Evolutionary conservation across 495 filamentous ascomycete species (phyloP).

Genomic region (Podospora anserina): DNA sequence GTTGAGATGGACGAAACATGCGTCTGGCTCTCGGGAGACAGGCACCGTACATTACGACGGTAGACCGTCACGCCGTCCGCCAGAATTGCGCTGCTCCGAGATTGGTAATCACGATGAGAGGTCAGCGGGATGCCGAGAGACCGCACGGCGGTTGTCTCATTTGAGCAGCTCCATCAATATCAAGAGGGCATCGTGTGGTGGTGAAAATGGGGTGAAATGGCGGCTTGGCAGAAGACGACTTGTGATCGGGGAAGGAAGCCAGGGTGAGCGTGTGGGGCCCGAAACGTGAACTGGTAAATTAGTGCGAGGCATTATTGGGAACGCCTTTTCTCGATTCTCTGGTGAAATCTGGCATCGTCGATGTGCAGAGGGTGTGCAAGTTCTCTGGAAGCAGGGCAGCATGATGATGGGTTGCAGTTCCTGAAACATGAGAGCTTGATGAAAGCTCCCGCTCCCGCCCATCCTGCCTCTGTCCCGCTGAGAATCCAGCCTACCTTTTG

Average conservation of each 20-base stretch:
- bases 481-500: background rate
- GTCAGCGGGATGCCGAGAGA: background rate
- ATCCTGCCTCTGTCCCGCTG: no score
- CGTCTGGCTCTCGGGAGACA: background rate
- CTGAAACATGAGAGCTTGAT: conserved; percentile 25
- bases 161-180: conserved; percentile 13
- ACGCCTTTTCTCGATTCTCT: background rate
- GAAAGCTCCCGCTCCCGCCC: conserved; percentile 1
- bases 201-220: conserved; percentile 1
- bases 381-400: conserved; percentile 11
- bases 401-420: conserved; percentile 8
- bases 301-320: conserved; percentile 22
- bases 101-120: background rate
- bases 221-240: conserved; percentile 15
- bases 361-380: background rate
- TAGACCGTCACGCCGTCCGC: background rate
- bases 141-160: background rate
- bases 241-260: conserved; percentile 14
- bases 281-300: conserved; percentile 22
- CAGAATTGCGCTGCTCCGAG: conserved; percentile 8
- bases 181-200: conserved; percentile 7
- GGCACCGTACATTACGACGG: conserved; percentile 1
- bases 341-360: background rate
- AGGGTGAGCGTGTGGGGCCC: conserved; percentile 13
- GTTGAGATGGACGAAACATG: background rate